Base-by-base conservation (phyloP, 2,329 filamentous ascomycete genomes). In the Calonectria pseudoreteaudii region DNA sequence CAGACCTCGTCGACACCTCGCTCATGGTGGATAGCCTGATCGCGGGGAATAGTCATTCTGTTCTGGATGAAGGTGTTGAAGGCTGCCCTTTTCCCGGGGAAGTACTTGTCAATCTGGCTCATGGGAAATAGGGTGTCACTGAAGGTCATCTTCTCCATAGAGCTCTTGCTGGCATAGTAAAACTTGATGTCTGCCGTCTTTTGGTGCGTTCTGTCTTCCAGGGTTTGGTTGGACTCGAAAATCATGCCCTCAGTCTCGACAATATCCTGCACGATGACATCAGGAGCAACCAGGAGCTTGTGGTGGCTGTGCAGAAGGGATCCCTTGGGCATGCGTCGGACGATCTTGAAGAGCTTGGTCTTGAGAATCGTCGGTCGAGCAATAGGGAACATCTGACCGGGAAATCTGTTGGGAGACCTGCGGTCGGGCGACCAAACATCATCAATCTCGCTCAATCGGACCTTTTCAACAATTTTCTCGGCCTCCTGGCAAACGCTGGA, bases 311-410 rank as follows among this genome's bases (percentile, higher is more conserved):
- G 64, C 44, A 66, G n/a, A 18, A 66, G 64, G 2, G 64, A 41
- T 16, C 64, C 64, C 41, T 66, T 66, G 28, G 64, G 64, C 30
- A 50, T 31, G 3, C 30, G 41, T 14, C 31, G 28, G 10, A 66
- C 41, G 28, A 66, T 66, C 30, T 66, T 66, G 41, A 41, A 66
- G 7, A 66, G 41, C 41, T 50, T 50, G 11, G 64, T 66, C 47
- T 66, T 20, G 26, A 44, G 7, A 23, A 66, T 66, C n/a, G 34
- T 14, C 20, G 31, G 16, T 5, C 28, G 41, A 23, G 64, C 64
- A 7, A 50, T 28, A 23, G 64, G 64, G 20, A 66, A 66, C 28
- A 52, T 50, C 26, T 66, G 13, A 11, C 64, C 64, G 11, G 64
- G 41, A 20, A 66, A 66, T 10, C 31, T 66, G 23, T 52, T 10